Conservation (phyloP, 768 basidiomycete genomes). For the Daedaleopsis sinensis region DNA sequence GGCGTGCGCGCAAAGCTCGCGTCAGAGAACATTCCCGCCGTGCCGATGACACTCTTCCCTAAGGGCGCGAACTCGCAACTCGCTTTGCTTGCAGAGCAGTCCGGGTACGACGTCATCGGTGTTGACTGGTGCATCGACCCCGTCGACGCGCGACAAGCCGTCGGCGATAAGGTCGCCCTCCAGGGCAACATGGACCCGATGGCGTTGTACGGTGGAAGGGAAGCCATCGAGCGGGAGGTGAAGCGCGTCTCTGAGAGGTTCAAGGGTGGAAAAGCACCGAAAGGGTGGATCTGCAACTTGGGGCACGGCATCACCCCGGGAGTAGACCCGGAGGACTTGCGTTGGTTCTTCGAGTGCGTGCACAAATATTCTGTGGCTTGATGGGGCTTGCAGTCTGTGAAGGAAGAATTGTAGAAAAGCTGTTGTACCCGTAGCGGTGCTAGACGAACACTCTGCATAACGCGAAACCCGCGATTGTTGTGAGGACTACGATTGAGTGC, state of each 20-base stretch:
- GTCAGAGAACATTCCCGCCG: conserved; percentile 52
- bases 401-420: conserved; percentile 1
- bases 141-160: conserved; percentile 61
- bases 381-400: background rate
- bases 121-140: conserved; percentile 93
- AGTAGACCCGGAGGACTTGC: conserved; percentile 91
- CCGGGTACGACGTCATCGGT: conserved; percentile 87
- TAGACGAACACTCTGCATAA: background rate
- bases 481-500: background rate
- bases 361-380: conserved; percentile 68
- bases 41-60: conserved; percentile 91
- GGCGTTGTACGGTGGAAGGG: conserved; percentile 81
- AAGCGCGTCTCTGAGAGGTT: conserved; percentile 84
- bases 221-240: conserved; percentile 85
- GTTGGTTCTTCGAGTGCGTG: conserved; percentile 89
- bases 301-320: conserved; percentile 98
- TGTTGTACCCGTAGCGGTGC: conserved; percentile 7
- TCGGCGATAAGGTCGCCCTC: conserved; percentile 65
- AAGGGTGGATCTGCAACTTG: conserved; percentile 95
- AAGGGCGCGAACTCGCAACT: conserved; percentile 89
- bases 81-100: conserved; percentile 53
- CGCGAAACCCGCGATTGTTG: background rate
- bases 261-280: conserved; percentile 49
- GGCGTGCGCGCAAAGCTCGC: conserved; percentile 64
- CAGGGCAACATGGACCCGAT: conserved; percentile 96